Base-by-base conservation (phyloP, 1,139 yeast genomes). In the Magnusiomyces magnusii region DNA sequence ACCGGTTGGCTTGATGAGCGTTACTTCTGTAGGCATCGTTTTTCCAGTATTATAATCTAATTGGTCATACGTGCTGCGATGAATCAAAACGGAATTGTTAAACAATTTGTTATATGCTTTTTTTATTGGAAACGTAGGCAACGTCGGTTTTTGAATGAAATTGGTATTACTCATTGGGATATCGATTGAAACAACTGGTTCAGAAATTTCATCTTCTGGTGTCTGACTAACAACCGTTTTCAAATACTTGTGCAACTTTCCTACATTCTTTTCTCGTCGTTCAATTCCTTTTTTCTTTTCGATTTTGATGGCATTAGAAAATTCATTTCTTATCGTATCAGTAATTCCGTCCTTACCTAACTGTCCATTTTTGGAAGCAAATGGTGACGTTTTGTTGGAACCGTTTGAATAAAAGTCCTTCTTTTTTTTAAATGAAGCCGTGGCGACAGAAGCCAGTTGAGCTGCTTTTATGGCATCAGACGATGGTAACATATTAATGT, bases 321-420 rank as follows among this genome's bases (percentile, higher is more conserved):
- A 53, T 2, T 57, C 57, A 23, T 56, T 64, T 1, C 58, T 58
- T 27, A 69, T 66, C 28, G 64, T 62, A 13, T 61, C 51, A 39
- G 62, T 55, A 49, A 69, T 58, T 17, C 67, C 68, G n/a, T 70
- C 68, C 76, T 76, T 70, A 53, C 70, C 66, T 62, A 77, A 74
- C 55, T 75, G 68, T 21, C 80, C 79, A 51, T 65, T 60, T 0
- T 75, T 75, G 61, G 75, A 73, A 1, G 78, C 74, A 60, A 77
- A 75, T 2, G 80, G 80, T 1, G 79, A 73, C 1, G 73, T 70
- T 13, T 67, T 66, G 2, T 60, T 57, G 19, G 73, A 63, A 7
- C 3, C 52, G 50, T 47, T 21, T 27, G 17, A 39, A 39, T n/a
- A 5, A 21, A 23, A 47, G 25, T 10, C 5, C 34, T 21, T 49